phyloP scores from a whole-genome alignment of 2,329 filamentous ascomycete species.

The Fusarium sp. region DNA sequence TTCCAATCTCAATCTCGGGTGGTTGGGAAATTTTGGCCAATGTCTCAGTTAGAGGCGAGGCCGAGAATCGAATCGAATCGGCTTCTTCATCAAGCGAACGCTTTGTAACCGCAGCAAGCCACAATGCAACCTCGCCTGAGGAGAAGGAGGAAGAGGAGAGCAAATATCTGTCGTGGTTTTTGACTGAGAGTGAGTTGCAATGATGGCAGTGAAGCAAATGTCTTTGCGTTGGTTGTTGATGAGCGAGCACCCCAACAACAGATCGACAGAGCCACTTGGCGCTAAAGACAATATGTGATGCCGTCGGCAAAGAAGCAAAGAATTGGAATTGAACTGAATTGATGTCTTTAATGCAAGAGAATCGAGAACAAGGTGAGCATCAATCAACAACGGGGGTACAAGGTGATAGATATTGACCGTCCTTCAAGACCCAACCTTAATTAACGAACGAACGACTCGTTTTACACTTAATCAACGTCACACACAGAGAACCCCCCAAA shows the following conservation, averaged over 20 bases:
- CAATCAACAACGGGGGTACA: slow-evolving; percentile 4
- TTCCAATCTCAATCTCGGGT: not conserved
- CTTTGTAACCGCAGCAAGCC: slow-evolving; percentile 29
- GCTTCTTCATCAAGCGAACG: slow-evolving; percentile 27
- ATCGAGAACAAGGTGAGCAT: not conserved
- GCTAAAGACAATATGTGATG: not conserved
- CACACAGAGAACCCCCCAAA: slow-evolving; percentile 17
- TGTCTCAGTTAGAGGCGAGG: slow-evolving; percentile 16
- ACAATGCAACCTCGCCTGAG: slow-evolving; percentile 24
- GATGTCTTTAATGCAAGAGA: not conserved
- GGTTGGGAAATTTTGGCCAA: slow-evolving; percentile 5
- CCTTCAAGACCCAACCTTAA: slow-evolving; percentile 20
- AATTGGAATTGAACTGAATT: not conserved
- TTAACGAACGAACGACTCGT: slow-evolving; percentile 1
- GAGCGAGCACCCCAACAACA: not conserved
- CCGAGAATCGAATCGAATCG: slow-evolving; percentile 15
- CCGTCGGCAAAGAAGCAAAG: not conserved
- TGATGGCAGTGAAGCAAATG: not conserved
- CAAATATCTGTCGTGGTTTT: not conserved
- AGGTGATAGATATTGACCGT: slow-evolving; percentile 3
- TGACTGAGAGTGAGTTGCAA: not conserved
- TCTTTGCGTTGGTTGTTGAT: not conserved
- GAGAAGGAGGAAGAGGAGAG: not conserved
- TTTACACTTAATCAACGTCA: slow-evolving; percentile 4
- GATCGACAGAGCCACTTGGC: not conserved